Conservation (phyloP, 192 early-diverging fungal genomes). For the Backusella tarrabulga region DNA sequence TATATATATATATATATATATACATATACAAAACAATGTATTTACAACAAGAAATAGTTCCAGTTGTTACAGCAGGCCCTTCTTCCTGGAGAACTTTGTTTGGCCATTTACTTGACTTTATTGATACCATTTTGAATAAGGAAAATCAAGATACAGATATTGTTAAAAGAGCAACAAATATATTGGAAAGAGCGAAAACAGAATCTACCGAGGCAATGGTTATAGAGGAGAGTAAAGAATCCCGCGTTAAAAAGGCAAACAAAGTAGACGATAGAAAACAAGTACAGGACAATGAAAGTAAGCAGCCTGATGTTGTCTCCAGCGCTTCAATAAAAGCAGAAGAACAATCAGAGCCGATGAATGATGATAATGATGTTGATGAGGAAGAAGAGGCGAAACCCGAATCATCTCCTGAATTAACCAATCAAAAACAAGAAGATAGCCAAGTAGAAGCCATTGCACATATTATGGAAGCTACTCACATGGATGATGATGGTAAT, state of each 20-base stretch:
- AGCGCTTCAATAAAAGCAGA: not conserved
- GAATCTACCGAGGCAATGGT: not conserved
- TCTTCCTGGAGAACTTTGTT: not conserved
- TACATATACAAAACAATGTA: no score
- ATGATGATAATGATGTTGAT: not conserved
- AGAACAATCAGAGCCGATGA: not conserved
- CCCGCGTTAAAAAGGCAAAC: not conserved
- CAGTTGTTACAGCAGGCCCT: not conserved
- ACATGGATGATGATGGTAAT: no score
- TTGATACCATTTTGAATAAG: not conserved
- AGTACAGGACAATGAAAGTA: not conserved
- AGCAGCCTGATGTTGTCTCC: not conserved
- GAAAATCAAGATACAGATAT: slow-evolving; percentile 14
- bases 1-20: not conserved
- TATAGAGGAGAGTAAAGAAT: not conserved
- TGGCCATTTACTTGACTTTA: not conserved
- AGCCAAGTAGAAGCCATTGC: not conserved
- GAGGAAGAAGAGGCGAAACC: not conserved
- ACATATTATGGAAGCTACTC: not conserved
- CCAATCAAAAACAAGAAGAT: not conserved
- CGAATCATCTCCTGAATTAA: not conserved
- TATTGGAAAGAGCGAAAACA: slow-evolving; percentile 7
- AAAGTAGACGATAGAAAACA: not conserved
- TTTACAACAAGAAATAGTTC: not conserved
- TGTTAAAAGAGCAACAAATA: not conserved